Base-by-base conservation (phyloP, 352 stramenopile genomes). In the Globisporangium orthogonon region DNA sequence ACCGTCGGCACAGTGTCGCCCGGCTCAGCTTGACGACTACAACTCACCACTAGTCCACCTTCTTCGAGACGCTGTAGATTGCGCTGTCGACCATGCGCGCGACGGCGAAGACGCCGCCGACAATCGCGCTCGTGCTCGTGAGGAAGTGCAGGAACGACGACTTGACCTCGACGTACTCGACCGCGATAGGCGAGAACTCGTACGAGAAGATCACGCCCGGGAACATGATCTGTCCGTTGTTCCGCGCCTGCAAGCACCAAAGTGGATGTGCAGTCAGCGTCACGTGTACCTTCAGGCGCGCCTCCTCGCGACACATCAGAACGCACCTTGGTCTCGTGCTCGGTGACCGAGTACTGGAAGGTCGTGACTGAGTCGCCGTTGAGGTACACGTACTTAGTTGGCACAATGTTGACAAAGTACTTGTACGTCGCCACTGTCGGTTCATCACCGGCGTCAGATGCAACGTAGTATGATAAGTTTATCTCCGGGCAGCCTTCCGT, bases 41-140 rank as follows among this genome's bases (percentile, higher is more conserved):
- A 14, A 33, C 31, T 13, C 41, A 30, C 31, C 29, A 9, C 39
- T 94, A 95, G 58, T 95, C 85, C 56, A 90, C 58, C 63, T 95
- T 95, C 70, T 91, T 92, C 53, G 85, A 93, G 50, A 94, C 82
- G 58, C 83, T 93, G 78, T 95, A 93, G 70, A 95, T 90, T 51
- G 83, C 78, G 29, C 83, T 67, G 54, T 95, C 85, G 56, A 95
- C 78, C 77, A 95, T 95, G 37, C 85, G 79, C 7, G 85, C 85
- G 48, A 95, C 85, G 44, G 85, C 85, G 57, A 95, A 92, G 49
- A 95, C 83, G 23, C 85, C 85, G 31, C 86, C 86, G 40, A 95
- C 74, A 60, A 95, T 95, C 17, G 86, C 86, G 59, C 86, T 91
- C 31, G 83, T 93, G 63, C 81, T 90, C 31, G 86, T 95, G 50